Percentiles rank a stretch among this genome's conserved stretches.
phyloP scores from a whole-genome alignment of 345 rosid genomes.

The Durio zibethinus region DNA sequence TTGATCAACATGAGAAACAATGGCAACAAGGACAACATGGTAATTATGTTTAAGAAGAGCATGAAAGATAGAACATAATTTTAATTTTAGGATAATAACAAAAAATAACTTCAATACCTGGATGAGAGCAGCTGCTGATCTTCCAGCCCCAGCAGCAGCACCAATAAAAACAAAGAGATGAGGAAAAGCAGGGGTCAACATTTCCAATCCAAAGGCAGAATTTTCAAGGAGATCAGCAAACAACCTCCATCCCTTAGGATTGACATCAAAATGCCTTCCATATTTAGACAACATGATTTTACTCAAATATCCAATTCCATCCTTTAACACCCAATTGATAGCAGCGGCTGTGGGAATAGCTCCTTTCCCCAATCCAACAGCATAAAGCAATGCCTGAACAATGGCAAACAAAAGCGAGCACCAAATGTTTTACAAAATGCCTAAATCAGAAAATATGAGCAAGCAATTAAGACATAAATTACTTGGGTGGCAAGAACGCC shows the following conservation, averaged over 20 bases:
- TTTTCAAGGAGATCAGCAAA: slow-evolving; percentile 96
- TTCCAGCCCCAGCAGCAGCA: slow-evolving; percentile 89
- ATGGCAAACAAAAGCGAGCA: slow-evolving; percentile 9
- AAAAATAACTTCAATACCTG: slow-evolving; percentile 41
- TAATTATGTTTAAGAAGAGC: neutral
- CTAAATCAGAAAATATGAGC: slow-evolving; percentile 1
- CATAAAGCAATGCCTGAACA: slow-evolving; percentile 85
- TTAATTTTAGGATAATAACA: neutral
- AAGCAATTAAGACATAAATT: neutral
- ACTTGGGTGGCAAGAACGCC: slow-evolving; percentile 98
- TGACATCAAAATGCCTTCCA: slow-evolving; percentile 92
- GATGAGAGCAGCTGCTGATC: slow-evolving; percentile 91
- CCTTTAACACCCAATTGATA: slow-evolving; percentile 94
- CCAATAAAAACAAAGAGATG: slow-evolving; percentile 74
- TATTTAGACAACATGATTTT: slow-evolving; percentile 84
- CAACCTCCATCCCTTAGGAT: slow-evolving; percentile 96
- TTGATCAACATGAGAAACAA: slow-evolving; percentile 1
- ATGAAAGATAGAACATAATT: neutral
- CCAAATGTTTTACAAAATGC: slow-evolving; percentile 19
- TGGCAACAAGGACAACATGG: neutral
- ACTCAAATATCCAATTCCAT: slow-evolving; percentile 94
- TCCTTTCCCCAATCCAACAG: slow-evolving; percentile 96
- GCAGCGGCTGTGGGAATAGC: slow-evolving; percentile 97
- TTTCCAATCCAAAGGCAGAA: slow-evolving; percentile 90
- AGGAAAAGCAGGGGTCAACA: slow-evolving; percentile 88